Percentiles rank a stretch among this genome's conserved stretches.
Evolutionary conservation across 2,329 filamentous ascomycete genomes (phyloP).

Genomic region (Teratosphaeria zuluensis): DNA sequence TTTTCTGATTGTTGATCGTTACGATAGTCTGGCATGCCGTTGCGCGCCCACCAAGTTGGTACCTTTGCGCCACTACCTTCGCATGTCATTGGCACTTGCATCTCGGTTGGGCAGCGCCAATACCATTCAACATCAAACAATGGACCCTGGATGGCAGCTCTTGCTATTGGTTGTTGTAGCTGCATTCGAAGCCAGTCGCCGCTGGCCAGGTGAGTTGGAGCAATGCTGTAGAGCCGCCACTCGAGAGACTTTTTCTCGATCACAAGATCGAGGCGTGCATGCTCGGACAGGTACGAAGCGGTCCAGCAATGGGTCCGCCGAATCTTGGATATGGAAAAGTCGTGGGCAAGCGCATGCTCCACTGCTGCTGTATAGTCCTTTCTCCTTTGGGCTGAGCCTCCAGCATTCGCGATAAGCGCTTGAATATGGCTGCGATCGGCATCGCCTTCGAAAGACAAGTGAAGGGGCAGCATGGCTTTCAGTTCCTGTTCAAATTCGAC

Average conservation of each 20-base stretch:
- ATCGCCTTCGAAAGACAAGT: conserved; percentile 8
- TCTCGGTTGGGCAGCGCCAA: conserved; percentile 16
- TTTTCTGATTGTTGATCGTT: conserved; percentile 35
- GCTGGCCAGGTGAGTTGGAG: conserved; percentile 8
- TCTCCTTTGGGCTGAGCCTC: neutral
- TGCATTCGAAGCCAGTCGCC: conserved; percentile 14
- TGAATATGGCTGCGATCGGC: neutral
- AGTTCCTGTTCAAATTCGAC: conserved; percentile 12
- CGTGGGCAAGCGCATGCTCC: conserved; percentile 22
- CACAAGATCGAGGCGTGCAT: conserved; percentile 30
- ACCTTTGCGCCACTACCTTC: neutral
- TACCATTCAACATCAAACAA: conserved; percentile 21
- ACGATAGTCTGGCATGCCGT: conserved; percentile 29
- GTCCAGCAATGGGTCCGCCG: conserved; percentile 30
- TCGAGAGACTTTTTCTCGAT: conserved; percentile 7
- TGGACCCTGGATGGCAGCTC: conserved; percentile 4
- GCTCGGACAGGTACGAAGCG: conserved; percentile 29
- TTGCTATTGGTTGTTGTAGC: conserved; percentile 20
- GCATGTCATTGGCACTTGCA: conserved; percentile 15
- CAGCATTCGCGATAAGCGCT: neutral
- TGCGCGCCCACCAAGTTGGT: conserved; percentile 28
- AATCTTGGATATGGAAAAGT: conserved; percentile 26
- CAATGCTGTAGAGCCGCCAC: conserved; percentile 23
- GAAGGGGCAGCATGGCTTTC: conserved; percentile 11
- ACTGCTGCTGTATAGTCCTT: conserved; percentile 24